Conservation (phyloP, 345 rosid species). For the Eucalyptus sp. region DNA sequence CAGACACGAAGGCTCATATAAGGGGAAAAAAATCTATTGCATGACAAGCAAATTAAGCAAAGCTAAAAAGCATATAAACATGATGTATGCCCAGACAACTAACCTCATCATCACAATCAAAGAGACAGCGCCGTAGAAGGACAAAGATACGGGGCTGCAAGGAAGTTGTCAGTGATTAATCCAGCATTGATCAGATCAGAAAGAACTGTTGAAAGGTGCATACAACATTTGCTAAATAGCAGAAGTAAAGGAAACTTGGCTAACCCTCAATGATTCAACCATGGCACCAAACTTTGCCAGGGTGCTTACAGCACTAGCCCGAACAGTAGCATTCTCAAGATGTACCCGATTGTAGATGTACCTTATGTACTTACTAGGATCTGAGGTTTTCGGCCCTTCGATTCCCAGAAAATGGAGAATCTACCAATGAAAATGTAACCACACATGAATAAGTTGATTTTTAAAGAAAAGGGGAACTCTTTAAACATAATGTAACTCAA, state of each 20-base stretch:
- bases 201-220: not conserved
- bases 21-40: not conserved
- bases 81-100: not conserved
- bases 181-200: not conserved
- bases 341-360: conserved; percentile 96
- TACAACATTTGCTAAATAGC: not conserved
- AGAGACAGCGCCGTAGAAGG: conserved; percentile 83
- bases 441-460: not conserved
- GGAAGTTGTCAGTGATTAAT: not conserved
- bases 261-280: conserved; percentile 86
- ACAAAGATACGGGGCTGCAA: conserved; percentile 80
- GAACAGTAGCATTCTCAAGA: conserved; percentile 97
- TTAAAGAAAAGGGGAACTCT: not conserved
- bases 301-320: conserved; percentile 95
- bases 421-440: conserved; percentile 18
- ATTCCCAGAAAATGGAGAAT: conserved; percentile 95
- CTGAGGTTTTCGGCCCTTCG: conserved; percentile 94
- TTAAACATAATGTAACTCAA: not conserved
- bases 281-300: conserved; percentile 92
- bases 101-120: conserved; percentile 98
- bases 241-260: not conserved
- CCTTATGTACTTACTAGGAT: conserved; percentile 91
- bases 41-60: not conserved
- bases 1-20: not conserved
- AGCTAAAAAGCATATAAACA: not conserved